Evolutionary conservation across 2,329 filamentous ascomycete species (phyloP), one percentile per base, ranked within the genome.

Genomic region (Sclerotinia nivalis): DNA sequence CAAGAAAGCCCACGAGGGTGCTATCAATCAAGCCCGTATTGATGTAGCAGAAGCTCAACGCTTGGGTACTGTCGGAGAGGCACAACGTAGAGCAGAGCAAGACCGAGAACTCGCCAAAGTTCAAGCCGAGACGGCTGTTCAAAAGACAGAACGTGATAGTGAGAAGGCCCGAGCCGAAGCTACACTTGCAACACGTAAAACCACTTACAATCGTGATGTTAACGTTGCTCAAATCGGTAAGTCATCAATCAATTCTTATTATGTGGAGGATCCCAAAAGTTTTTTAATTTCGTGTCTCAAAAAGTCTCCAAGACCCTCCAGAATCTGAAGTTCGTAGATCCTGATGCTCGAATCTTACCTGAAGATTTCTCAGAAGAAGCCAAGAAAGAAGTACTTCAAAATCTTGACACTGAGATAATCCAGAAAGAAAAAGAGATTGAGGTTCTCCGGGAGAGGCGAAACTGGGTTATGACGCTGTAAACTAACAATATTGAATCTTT

Each of bases 31-130:
- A 79, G 91, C 92, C 47, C 80, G 85, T 62, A 83, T 91, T 73
- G 89, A 91, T 76, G 89, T 89, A 4, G 87, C 88, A 59, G 87
- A 88, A 69, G 88, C 88, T 10, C 86, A 88, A 75, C 83, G 88
- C 75, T 84, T 85, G 65, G 91, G 91, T 76, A 90, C 90, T 74
- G 89, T 93, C 20, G 91, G 91, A 70, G 92, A 96, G 80, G 89
- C 92, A 34, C 85, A 93, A 78, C 91, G 92, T 76, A 87, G 89
- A 76, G 93, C 93, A 73, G 86, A 92, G 76, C 91, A 93, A 72
- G 93, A 96, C 78, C 91, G 93, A 68, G 91, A 94, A 77, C 91
- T 96, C 55, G 92, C 92, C 75, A 95, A 93, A 83, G 96, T 96
- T 81, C 88, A 94, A 79, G 92, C 93, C 73, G 89, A 93, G 75